Percentiles rank a stretch among this genome's conserved stretches.
These are phyloP conservation scores for Debaryomycetaceae sp. DNA, from an alignment of 1,139 yeast species.

Conservation along the genomic window DNA sequence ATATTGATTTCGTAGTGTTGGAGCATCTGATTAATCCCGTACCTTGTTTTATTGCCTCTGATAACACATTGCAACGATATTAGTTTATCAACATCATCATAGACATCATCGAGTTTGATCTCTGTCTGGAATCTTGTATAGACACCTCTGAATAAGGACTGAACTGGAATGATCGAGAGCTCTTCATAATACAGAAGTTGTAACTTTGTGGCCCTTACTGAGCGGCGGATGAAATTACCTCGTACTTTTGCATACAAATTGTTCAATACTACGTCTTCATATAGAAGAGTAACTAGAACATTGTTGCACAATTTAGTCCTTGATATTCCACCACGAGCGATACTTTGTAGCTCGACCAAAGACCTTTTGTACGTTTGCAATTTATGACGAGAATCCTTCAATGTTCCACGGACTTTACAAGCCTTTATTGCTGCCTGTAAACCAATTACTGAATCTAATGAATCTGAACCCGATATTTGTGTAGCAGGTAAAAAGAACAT, in stretches of 20 bases:
- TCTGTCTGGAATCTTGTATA: slow-evolving; percentile 50
- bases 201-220: slow-evolving; percentile 17
- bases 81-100: slow-evolving; percentile 37
- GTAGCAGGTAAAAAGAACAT: slow-evolving; percentile 12
- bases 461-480: slow-evolving; percentile 10
- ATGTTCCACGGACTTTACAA: slow-evolving; percentile 18
- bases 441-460: slow-evolving; percentile 18
- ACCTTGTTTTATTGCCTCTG: slow-evolving; percentile 45
- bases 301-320: slow-evolving; percentile 45
- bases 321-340: slow-evolving; percentile 49
- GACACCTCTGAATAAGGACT: slow-evolving; percentile 43
- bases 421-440: slow-evolving; percentile 39
- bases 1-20: slow-evolving; percentile 54
- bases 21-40: slow-evolving; percentile 34
- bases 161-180: slow-evolving; percentile 26
- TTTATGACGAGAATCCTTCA: slow-evolving; percentile 14
- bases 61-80: slow-evolving; percentile 47
- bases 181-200: slow-evolving; percentile 19
- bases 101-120: slow-evolving; percentile 49
- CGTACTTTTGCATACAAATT: slow-evolving; percentile 42
- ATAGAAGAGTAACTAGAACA: slow-evolving; percentile 40
- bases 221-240: slow-evolving; percentile 39
- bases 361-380: slow-evolving; percentile 11
- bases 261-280: slow-evolving; percentile 36
- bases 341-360: slow-evolving; percentile 44